Percentiles rank a stretch among this genome's conserved stretches.
Conservation (phyloP, 306 rosid species). For the Gastrolobium villosum region DNA sequence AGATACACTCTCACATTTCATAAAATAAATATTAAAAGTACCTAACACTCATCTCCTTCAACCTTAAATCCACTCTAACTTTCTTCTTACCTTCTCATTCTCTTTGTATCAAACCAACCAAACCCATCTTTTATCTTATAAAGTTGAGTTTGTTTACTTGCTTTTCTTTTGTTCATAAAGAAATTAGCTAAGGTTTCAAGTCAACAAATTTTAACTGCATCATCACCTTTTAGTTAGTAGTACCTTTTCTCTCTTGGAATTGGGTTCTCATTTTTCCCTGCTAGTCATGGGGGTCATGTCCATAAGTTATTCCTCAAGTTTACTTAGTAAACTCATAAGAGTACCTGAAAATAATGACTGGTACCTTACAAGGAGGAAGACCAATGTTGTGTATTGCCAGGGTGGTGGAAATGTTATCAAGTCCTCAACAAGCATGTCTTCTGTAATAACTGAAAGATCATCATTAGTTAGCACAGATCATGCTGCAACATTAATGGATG, state of each 20-base stretch:
- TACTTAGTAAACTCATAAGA: slow-evolving; percentile 48
- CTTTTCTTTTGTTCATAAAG: slow-evolving; percentile 53
- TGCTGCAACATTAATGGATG: slow-evolving; percentile 59
- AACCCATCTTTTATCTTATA: slow-evolving; percentile 54
- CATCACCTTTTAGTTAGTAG: slow-evolving; percentile 43
- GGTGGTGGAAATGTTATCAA: slow-evolving; percentile 68
- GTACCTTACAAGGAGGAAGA: slow-evolving; percentile 55
- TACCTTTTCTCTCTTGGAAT: slow-evolving; percentile 19
- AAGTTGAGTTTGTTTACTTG: slow-evolving; percentile 70
- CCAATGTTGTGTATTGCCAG: slow-evolving; percentile 62
- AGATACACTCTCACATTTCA: slow-evolving; percentile 44
- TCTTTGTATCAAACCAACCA: slow-evolving; percentile 61
- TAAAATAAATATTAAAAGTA: slow-evolving; percentile 41
- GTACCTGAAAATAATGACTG: slow-evolving; percentile 47
- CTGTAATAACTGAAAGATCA: slow-evolving; percentile 58
- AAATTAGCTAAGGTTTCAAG: slow-evolving; percentile 61
- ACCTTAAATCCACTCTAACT: slow-evolving; percentile 68
- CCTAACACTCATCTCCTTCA: slow-evolving; percentile 77
- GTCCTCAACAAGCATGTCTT: slow-evolving; percentile 59
- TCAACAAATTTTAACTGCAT: slow-evolving; percentile 60
- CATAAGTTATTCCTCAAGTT: slow-evolving; percentile 57
- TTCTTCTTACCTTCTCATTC: slow-evolving; percentile 50
- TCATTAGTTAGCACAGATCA: slow-evolving; percentile 58
- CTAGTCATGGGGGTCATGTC: slow-evolving; percentile 75
- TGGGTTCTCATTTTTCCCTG: slow-evolving; percentile 35